A percentile compares a stretch with the other conserved stretches of the same genome.
phyloP scores from a whole-genome alignment of 2,329 filamentous ascomycete species.

The Endocalyx cinctus region DNA sequence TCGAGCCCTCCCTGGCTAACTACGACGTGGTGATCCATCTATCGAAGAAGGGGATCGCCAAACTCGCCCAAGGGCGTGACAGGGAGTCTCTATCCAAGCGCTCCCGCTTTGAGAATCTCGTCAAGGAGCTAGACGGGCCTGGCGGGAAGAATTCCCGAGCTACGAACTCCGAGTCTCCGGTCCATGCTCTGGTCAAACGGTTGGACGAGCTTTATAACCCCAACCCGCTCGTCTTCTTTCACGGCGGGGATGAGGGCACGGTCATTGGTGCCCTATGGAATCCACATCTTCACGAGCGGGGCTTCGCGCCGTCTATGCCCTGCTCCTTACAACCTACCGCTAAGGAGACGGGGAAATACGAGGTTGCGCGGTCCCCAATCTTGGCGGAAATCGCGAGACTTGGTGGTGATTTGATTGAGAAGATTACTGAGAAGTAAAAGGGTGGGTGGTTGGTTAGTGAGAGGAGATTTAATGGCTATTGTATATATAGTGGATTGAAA shows the following conservation, averaged over 20 bases:
- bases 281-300: conserved; percentile 47
- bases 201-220: conserved; percentile 62
- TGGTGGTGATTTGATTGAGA: conserved; percentile 63
- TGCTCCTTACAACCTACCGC: conserved; percentile 59
- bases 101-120: conserved; percentile 75
- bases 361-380: conserved; percentile 63
- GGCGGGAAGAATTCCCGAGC: conserved; percentile 39
- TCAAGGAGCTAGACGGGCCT: conserved; percentile 74
- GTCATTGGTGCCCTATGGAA: conserved; percentile 58
- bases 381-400: conserved; percentile 68
- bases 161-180: conserved; percentile 51
- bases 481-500: too few relatives aligned
- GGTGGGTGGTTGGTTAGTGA: too few relatives aligned
- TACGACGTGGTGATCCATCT: conserved; percentile 86
- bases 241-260: conserved; percentile 54
- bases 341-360: conserved; percentile 43
- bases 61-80: conserved; percentile 32
- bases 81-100: conserved; percentile 30
- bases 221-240: conserved; percentile 76
- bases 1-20: conserved; percentile 66
- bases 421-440: conserved; percentile 49
- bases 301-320: conserved; percentile 66
- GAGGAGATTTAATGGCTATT: too few relatives aligned
- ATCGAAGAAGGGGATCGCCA: conserved; percentile 46
- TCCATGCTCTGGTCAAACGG: conserved; percentile 61